Evolutionary conservation across 345 rosid genomes (phyloP), one percentile per base, ranked within the genome.

Genomic region (Arabidopsis arenosa): DNA sequence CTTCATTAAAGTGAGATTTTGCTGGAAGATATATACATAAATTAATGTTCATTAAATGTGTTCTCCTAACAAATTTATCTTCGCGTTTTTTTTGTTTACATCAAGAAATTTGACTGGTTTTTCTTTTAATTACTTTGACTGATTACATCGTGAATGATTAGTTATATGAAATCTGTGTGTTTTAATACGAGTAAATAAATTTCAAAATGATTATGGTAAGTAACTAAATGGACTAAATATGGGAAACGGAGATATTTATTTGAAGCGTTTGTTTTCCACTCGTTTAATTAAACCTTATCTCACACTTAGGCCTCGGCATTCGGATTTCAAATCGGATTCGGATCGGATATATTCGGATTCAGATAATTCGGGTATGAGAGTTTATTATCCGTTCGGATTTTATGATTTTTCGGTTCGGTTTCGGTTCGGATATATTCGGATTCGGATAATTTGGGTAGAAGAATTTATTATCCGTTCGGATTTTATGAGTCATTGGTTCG

Each of bases 141-240:
- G 47, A 40, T 51, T 59, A 60, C 68, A 67, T 58, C 53, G 61
- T 49, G 58, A 75, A 67, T 68, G 73, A 39, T 37, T 48, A 56
- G 48, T 11, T 52, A 11, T 17, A 63, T 49, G 39, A 39, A 63
- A 52, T 36, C 18, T 39, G 21, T 62, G 53, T 44, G 30, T 28
- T 70, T 35, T 15, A 4, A 37, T 30, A 30, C 36, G 10, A 28
- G 9, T 30, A 7, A 15, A 26, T 49, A 5, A 39, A 37, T 39
- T 52, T 40, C n/a, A 44, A 59, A 59, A 75, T 60, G 33, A 47
- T 30, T 52, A 21, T 61, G 33, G 47, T 52, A 37, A 75, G 47
- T 41, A 48, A 75, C 63, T 28, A 28, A 68, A 75, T 66, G 35
- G 53, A 26, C 5, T 6, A 66, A 37, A 37, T 45, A 66, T 37